These are phyloP conservation scores for Cladobotryum mycophilum DNA, from an alignment of 2,329 filamentous ascomycete genomes.

Conservation along the genomic window DNA sequence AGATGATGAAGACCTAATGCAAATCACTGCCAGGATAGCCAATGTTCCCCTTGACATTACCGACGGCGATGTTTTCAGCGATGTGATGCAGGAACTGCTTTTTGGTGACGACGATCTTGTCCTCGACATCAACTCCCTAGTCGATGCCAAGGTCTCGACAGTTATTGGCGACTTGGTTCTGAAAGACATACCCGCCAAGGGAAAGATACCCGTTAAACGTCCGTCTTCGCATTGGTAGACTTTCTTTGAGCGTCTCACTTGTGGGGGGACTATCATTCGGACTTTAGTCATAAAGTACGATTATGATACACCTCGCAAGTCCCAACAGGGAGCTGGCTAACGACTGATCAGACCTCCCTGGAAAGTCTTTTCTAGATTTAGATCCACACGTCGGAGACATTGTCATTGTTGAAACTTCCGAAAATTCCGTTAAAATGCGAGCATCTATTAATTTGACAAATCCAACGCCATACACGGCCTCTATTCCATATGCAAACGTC, in stretches of 20 bases:
- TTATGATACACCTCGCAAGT: conserved; percentile 16
- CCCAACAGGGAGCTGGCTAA: conserved; percentile 25
- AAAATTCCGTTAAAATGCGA: conserved; percentile 62
- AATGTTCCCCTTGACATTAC: conserved; percentile 79
- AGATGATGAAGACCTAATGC: conserved; percentile 55
- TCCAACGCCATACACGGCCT: conserved; percentile 78
- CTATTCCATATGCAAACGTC: conserved; percentile 73
- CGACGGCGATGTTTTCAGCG: conserved; percentile 69
- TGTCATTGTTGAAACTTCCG: conserved; percentile 64
- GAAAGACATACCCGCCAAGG: conserved; percentile 78
- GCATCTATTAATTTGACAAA: conserved; percentile 81
- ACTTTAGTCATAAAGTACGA: conserved; percentile 11
- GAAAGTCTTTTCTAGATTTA: conserved; percentile 41
- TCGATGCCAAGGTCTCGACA: conserved; percentile 78
- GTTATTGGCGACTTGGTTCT: conserved; percentile 74
- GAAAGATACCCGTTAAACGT: conserved; percentile 88
- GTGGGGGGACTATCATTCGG: conserved; percentile 21
- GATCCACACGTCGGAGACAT: conserved; percentile 65
- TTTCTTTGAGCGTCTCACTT: conserved; percentile 16
- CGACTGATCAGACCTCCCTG: conserved; percentile 48
- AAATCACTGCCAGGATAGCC: conserved; percentile 69
- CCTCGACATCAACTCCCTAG: conserved; percentile 68
- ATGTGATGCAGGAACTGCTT: conserved; percentile 73
- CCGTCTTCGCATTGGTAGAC: conserved; percentile 56
- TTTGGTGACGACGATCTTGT: conserved; percentile 66